Evolutionary conservation across 495 filamentous ascomycete genomes (phyloP).

Genomic region (Penicillium cinerascens): DNA sequence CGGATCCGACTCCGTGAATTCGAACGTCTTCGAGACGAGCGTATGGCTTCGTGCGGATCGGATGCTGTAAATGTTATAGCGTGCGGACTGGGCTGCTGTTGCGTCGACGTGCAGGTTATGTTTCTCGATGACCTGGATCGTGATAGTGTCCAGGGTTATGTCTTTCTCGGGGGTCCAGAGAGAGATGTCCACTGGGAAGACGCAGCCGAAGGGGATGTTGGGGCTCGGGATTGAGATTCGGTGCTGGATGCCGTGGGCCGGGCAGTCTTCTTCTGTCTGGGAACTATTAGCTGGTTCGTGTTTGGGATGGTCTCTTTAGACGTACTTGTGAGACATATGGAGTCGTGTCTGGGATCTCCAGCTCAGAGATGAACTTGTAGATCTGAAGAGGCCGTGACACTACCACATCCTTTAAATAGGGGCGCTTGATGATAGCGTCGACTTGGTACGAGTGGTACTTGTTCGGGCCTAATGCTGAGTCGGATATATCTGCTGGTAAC

Average conservation of each 20-base stretch:
- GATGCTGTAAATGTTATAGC: not conserved
- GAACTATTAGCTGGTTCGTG: not conserved
- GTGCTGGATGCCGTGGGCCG: not conserved
- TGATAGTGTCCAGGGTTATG: not conserved
- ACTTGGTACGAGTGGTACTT: not conserved
- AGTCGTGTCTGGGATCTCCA: not conserved
- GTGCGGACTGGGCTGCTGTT: not conserved
- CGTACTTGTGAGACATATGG: not conserved
- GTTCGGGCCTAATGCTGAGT: not conserved
- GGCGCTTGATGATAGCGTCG: not conserved
- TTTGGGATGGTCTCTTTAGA: not conserved
- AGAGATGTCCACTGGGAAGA: not conserved
- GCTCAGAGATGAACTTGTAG: not conserved
- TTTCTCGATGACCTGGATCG: not conserved
- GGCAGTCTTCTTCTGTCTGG: not conserved
- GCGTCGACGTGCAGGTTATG: not conserved
- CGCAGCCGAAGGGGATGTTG: not conserved
- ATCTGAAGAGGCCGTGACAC: not conserved
- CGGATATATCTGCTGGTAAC: not conserved
- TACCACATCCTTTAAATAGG: not conserved
- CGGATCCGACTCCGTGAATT: not conserved
- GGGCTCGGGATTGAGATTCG: not conserved
- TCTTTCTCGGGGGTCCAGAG: not conserved
- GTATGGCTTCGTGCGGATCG: not conserved
- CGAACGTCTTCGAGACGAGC: not conserved